Conservation (phyloP, 2,329 filamentous ascomycete species). For the Fusarium sp. region DNA sequence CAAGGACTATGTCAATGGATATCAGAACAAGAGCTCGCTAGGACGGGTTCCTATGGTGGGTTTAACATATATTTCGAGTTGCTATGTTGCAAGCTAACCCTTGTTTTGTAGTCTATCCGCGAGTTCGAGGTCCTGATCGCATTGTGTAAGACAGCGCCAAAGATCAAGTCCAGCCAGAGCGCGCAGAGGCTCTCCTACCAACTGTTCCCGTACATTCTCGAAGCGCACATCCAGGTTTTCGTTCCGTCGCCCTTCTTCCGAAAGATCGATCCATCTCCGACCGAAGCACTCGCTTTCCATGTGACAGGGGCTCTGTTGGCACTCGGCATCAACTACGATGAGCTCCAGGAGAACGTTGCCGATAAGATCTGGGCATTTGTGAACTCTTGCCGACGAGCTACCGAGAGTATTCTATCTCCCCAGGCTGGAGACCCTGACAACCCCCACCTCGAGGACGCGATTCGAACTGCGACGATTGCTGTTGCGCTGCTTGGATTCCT, state of each 20-base stretch:
- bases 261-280: slow-evolving; percentile 86
- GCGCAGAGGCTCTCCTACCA: slow-evolving; percentile 84
- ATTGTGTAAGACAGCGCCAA: slow-evolving; percentile 88
- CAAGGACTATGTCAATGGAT: slow-evolving; percentile 62
- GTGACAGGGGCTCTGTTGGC: slow-evolving; percentile 85
- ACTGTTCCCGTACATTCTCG: slow-evolving; percentile 85
- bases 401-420: slow-evolving; percentile 65
- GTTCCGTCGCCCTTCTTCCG: slow-evolving; percentile 84
- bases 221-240: slow-evolving; percentile 84
- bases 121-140: slow-evolving; percentile 94
- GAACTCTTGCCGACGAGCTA: slow-evolving; percentile 73
- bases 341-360: slow-evolving; percentile 74
- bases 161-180: slow-evolving; percentile 75
- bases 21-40: slow-evolving; percentile 57
- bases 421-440: slow-evolving; percentile 67
- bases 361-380: slow-evolving; percentile 79
- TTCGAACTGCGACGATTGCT: slow-evolving; percentile 79
- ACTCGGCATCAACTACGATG: slow-evolving; percentile 78
- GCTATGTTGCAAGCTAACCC: slow-evolving; percentile 29
- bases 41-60: slow-evolving; percentile 72
- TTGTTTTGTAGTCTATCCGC: slow-evolving; percentile 76
- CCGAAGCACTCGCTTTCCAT: slow-evolving; percentile 83
- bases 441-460: slow-evolving; percentile 73
- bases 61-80: background rate
- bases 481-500: slow-evolving; percentile 93